phyloP scores from a whole-genome alignment of 139 green algal species.

The Dunaliella primolecta region DNA sequence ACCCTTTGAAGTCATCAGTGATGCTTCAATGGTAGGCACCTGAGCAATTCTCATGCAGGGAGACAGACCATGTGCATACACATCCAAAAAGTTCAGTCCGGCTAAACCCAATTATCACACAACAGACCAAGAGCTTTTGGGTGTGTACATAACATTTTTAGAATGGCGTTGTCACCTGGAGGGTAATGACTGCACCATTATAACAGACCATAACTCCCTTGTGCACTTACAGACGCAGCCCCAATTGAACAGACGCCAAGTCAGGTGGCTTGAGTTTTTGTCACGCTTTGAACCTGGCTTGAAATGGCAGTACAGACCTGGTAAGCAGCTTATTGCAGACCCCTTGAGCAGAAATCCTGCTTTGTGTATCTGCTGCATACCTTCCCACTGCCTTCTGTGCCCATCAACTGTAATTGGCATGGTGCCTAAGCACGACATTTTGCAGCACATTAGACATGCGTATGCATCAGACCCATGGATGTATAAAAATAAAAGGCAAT shows the following conservation, averaged over 20 bases:
- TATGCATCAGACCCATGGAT: too few species aligned
- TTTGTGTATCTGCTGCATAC: too few species aligned
- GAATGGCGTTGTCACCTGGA: too few species aligned
- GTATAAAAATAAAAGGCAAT: too few species aligned
- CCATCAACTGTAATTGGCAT: too few species aligned
- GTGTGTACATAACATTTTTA: neutral
- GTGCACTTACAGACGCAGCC: neutral
- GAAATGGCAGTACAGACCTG: neutral
- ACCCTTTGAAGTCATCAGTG: constrained; percentile 24
- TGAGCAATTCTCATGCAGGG: constrained; percentile 31
- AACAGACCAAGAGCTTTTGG: constrained; percentile 22
- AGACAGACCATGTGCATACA: constrained; percentile 20
- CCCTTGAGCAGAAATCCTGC: neutral
- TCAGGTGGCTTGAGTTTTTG: neutral
- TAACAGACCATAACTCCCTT: neutral
- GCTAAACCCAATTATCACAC: constrained; percentile 30
- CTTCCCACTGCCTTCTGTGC: too few species aligned
- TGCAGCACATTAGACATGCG: too few species aligned
- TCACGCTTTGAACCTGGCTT: neutral
- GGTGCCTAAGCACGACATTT: too few species aligned
- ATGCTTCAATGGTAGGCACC: neutral
- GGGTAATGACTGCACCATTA: too few species aligned
- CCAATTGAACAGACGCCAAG: neutral
- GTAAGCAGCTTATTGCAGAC: neutral
- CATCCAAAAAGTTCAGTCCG: constrained; percentile 18